Percentiles rank a stretch among this genome's conserved stretches.
Conservation (phyloP, 2,329 filamentous ascomycete species). For the Aspergillus tanneri region DNA sequence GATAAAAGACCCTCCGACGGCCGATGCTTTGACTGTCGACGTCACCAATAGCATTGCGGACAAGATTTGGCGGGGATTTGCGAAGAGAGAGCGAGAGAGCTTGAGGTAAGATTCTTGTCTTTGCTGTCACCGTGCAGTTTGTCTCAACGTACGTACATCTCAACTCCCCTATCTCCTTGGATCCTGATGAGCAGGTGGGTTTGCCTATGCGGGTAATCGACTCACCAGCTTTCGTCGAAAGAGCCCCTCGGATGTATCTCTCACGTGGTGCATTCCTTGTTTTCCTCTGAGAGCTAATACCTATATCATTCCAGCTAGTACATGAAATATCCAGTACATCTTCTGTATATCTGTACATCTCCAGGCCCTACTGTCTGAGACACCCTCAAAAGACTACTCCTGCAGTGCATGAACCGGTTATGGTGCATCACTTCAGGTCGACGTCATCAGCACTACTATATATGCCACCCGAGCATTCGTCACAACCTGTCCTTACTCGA, state of each 20-base stretch:
- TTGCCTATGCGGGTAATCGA: slow-evolving; percentile 9
- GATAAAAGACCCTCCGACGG: neutral
- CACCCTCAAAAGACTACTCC: too few relatives aligned
- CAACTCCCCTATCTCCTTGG: neutral
- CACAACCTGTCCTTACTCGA: neutral
- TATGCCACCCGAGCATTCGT: slow-evolving; percentile 2
- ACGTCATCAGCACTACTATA: slow-evolving; percentile 40
- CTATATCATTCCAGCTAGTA: neutral
- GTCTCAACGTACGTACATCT: neutral
- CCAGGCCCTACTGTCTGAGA: too few relatives aligned
- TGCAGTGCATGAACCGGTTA: neutral
- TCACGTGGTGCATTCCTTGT: neutral
- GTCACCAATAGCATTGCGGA: neutral
- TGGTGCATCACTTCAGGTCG: slow-evolving; percentile 18
- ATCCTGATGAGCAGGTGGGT: neutral
- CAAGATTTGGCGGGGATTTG: neutral
- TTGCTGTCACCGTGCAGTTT: neutral
- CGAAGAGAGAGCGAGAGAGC: neutral
- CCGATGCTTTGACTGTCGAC: neutral
- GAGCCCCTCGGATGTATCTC: slow-evolving; percentile 1
- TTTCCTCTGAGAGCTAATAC: neutral
- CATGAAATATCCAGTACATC: neutral
- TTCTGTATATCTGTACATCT: too few relatives aligned
- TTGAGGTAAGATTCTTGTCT: neutral
- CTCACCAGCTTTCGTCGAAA: slow-evolving; percentile 3